Conservation (phyloP, 352 stramenopile genomes). For the Halophytophthora batemanensis region DNA sequence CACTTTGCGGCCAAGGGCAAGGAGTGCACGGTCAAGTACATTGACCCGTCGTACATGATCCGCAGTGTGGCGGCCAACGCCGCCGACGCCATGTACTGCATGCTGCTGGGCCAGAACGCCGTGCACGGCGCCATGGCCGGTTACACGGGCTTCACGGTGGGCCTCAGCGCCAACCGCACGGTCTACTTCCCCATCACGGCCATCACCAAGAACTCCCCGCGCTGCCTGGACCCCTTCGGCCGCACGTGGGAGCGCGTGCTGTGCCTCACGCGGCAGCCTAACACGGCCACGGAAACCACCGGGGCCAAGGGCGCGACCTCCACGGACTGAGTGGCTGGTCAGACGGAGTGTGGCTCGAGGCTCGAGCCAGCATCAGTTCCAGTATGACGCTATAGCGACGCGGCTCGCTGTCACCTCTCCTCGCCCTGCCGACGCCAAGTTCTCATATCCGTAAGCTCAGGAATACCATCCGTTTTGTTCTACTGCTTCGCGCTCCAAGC, state of each 20-base stretch:
- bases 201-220: constrained; percentile 84
- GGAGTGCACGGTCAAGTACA: constrained; percentile 95
- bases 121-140: constrained; percentile 98
- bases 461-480: no score
- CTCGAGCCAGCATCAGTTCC: no score
- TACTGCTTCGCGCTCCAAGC: no score
- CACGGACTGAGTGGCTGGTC: constrained; percentile 45
- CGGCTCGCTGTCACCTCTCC: no score
- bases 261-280: constrained; percentile 93
- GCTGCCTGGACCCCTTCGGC: constrained; percentile 83
- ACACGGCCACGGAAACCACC: constrained; percentile 63
- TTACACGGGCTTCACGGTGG: constrained; percentile 97
- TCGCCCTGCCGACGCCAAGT: no score
- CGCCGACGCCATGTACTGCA: constrained; percentile 95
- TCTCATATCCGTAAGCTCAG: no score
- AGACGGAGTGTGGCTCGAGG: constrained; percentile 3
- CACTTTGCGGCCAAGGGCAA: constrained; percentile 92
- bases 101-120: constrained; percentile 97
- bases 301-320: constrained; percentile 54
- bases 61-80: constrained; percentile 92
- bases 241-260: constrained; percentile 95
- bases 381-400: no score
- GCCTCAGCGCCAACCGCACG: constrained; percentile 96
- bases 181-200: constrained; percentile 90
- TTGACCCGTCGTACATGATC: constrained; percentile 98